phyloP scores from a whole-genome alignment of 1,139 yeast genomes.

The Hyphopichia pseudoburtonii region DNA sequence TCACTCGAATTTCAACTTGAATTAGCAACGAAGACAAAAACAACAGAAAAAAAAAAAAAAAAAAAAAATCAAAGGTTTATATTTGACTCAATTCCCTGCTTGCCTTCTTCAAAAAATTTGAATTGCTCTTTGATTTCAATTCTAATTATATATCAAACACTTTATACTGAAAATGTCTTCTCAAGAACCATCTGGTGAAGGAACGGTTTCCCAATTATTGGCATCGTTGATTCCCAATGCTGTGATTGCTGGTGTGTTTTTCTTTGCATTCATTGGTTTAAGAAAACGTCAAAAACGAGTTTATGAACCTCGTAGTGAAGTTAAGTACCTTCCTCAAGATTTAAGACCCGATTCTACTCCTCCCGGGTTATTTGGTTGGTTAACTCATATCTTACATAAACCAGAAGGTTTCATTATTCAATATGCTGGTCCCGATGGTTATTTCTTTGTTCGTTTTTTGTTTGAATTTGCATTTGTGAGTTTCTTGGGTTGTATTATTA shows the following conservation, averaged over 20 bases:
- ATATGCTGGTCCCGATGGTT: conserved; percentile 86
- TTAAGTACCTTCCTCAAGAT: conserved; percentile 40
- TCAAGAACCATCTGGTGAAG: conserved; percentile 2
- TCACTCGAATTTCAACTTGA: not conserved
- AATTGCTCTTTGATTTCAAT: too few species aligned
- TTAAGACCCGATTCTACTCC: conserved; percentile 58
- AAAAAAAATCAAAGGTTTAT: too few species aligned
- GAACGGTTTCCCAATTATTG: conserved; percentile 42
- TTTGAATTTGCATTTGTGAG: conserved; percentile 61
- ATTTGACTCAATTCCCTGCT: too few species aligned
- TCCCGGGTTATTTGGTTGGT: conserved; percentile 56
- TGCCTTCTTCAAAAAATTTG: too few species aligned
- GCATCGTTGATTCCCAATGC: conserved; percentile 39
- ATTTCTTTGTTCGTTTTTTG: conserved; percentile 77
- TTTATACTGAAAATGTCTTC: too few species aligned
- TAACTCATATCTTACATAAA: conserved; percentile 47
- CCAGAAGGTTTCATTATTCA: conserved; percentile 72
- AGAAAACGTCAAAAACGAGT: conserved; percentile 68
- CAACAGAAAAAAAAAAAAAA: too few species aligned
- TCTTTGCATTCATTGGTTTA: conserved; percentile 57
- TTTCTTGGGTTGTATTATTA: conserved; percentile 59
- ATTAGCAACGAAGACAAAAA: too few species aligned
- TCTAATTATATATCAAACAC: too few species aligned
- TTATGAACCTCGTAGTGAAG: conserved; percentile 76
- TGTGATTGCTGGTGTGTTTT: conserved; percentile 55